phyloP scores from a whole-genome alignment of 1,139 yeast genomes.

The Scheffersomyces quercinus region DNA sequence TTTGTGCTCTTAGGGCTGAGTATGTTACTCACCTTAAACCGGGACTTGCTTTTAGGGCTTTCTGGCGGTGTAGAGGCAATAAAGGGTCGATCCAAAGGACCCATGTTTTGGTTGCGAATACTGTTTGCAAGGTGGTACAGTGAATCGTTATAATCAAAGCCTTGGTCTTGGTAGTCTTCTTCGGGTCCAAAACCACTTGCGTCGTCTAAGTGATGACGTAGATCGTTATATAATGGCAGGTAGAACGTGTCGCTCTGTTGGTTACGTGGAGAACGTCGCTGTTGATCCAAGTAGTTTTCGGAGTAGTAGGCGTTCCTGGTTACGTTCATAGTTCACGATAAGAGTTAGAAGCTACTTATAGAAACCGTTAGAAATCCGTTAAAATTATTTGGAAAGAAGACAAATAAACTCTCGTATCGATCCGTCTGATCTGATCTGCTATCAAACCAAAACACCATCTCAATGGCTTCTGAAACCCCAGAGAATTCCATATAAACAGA shows the following conservation, averaged over 20 bases:
- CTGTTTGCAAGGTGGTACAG: background rate
- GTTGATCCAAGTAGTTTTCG: slow-evolving; percentile 18
- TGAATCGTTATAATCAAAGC: background rate
- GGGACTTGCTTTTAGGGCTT: no score
- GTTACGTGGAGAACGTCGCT: slow-evolving; percentile 13
- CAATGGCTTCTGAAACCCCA: no score
- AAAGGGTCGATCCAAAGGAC: background rate
- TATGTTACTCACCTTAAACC: no score
- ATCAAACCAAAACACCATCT: no score
- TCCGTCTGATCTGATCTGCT: no score
- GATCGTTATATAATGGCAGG: background rate
- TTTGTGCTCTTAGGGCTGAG: no score
- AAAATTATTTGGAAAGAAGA: no score
- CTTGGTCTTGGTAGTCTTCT: background rate
- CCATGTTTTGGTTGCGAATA: slow-evolving; percentile 1
- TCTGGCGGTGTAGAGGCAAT: background rate
- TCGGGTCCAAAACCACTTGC: slow-evolving; percentile 1
- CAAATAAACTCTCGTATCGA: no score
- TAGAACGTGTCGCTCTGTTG: slow-evolving; percentile 5
- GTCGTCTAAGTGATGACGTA: background rate
- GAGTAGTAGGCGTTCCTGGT: slow-evolving; percentile 24
- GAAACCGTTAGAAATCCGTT: no score
- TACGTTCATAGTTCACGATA: slow-evolving; percentile 18
- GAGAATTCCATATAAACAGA: no score
- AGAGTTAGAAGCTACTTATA: no score